These are phyloP conservation scores for Saccharomycopsis lassenensis DNA, from an alignment of 805 yeast genomes.

Conservation along the genomic window DNA sequence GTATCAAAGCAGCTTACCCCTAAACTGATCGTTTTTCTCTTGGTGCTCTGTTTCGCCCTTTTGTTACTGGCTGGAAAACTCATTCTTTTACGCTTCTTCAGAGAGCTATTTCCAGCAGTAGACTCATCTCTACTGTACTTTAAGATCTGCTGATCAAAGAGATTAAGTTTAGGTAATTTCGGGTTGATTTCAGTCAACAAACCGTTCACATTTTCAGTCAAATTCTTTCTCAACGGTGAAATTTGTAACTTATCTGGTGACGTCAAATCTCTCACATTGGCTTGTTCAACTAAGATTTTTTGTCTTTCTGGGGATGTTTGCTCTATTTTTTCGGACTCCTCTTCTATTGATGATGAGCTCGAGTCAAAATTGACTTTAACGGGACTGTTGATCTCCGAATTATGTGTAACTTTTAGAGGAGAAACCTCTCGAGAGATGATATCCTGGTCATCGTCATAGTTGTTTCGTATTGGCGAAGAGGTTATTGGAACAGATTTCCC, in stretches of 20 bases:
- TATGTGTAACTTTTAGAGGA: too few relatives aligned
- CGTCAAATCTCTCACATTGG: conserved; percentile 7
- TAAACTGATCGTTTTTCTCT: conserved; percentile 7
- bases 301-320: conserved; percentile 1
- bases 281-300: conserved; percentile 1
- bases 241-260: conserved; percentile 9
- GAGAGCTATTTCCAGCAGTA: too few relatives aligned
- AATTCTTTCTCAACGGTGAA: conserved; percentile 16
- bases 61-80: conserved; percentile 7
- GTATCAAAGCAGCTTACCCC: not conserved
- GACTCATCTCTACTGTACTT: not conserved
- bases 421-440: too few relatives aligned
- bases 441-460: too few relatives aligned
- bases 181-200: conserved; percentile 3
- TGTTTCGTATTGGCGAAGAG: conserved; percentile 18
- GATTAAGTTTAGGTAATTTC: conserved; percentile 9
- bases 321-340: not conserved
- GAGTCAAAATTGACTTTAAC: not conserved
- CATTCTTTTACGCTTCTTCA: not conserved
- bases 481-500: conserved; percentile 14
- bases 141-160: conserved; percentile 8
- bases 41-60: not conserved
- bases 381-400: not conserved
- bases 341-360: not conserved
- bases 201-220: conserved; percentile 1